Evolutionary conservation across 139 green algal genomes (phyloP), one percentile per base, ranked within the genome.

Genomic region (Edaphochlamys debaryana): DNA sequence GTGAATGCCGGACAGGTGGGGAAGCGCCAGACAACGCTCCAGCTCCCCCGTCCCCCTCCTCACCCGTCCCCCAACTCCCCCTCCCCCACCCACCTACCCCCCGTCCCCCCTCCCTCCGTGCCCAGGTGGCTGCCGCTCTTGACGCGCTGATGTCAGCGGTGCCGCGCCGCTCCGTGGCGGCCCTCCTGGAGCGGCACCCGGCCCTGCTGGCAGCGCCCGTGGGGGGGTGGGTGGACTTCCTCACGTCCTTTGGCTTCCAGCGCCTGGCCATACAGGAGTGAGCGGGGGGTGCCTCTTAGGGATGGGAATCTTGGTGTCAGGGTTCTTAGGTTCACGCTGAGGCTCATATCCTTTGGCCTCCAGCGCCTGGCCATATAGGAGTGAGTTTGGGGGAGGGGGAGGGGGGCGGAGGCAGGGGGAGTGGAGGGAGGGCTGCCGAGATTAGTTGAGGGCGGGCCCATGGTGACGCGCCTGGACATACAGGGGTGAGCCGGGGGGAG

Each of bases 231-330:
- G 52, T 36, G 52, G 72, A 79, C 52, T 79, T 79, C 72, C 72
- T 79, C 17, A 36, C 32, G 9, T 52, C 36, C 22, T 79, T 79
- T 36, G 72, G 72, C 23, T 79, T 79, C 54, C 72, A 79, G 52
- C 72, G 72, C 17, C 34, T 79, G 72, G 72, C 72, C 23, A 52
- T 79, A 67, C 72, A 79, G 37, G 72, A 79, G 72, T 79, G 54
- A 52, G 72, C n/a, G n/a, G n/a, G n/a, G n/a, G n/a, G n/a, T n/a
- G n/a, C n/a, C n/a, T n/a, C n/a, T n/a, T n/a, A n/a, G n/a, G n/a
- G n/a, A n/a, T n/a, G n/a, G n/a, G n/a, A n/a, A n/a, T n/a, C n/a
- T n/a, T n/a, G n/a, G n/a, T n/a, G n/a, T n/a, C n/a, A n/a, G n/a
- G n/a, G n/a, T n/a, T n/a, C n/a, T n/a, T n/a, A n/a, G n/a, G n/a